These are phyloP conservation scores for Leishmania arabica DNA, from an alignment of 208 protist genomes.

Conservation along the genomic window DNA sequence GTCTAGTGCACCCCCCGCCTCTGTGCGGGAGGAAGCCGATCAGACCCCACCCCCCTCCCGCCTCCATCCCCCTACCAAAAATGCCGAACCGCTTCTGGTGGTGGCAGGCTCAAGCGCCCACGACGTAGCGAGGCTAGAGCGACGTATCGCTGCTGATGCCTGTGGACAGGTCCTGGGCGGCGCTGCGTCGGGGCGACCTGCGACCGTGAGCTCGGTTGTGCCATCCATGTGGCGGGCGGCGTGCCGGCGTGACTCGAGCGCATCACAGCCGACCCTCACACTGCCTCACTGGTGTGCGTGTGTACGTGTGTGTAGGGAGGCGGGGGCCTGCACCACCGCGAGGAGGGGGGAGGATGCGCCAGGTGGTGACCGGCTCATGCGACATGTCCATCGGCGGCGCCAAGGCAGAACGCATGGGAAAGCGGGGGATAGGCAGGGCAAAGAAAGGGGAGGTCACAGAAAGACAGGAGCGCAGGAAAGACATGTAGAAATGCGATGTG, in stretches of 20 bases:
- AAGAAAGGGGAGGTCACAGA: neutral
- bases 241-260: neutral
- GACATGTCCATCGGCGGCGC: neutral
- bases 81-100: neutral
- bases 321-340: no score
- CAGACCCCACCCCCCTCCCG: neutral
- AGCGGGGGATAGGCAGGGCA: neutral
- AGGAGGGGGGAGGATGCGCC: no score
- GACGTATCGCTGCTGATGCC: neutral
- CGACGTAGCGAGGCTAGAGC: neutral
- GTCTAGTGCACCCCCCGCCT: neutral
- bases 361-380: neutral
- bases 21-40: neutral
- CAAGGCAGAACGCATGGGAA: neutral
- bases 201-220: neutral
- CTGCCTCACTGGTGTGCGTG: neutral
- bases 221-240: neutral
- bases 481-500: neutral
- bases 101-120: neutral
- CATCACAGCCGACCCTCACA: neutral
- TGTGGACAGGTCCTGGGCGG: neutral
- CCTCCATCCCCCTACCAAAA: no score
- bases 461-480: neutral
- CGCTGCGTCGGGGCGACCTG: neutral
- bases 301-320: no score